Evolutionary conservation across 2,329 filamentous ascomycete species (phyloP).

Genomic region (Colletotrichum sidae): DNA sequence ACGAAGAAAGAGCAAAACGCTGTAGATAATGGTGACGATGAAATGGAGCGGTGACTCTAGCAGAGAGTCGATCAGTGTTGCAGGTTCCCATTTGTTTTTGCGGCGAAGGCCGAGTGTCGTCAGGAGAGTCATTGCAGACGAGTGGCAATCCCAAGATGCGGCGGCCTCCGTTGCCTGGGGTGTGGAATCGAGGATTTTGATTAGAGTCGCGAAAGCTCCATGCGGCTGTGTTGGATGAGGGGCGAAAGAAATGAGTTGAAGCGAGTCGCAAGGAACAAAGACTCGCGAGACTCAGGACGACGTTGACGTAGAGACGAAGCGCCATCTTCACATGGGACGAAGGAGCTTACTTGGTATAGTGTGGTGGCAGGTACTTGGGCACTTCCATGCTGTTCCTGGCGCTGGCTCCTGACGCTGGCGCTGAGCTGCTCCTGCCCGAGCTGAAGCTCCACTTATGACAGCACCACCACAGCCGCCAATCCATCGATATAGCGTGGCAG

Average conservation of each 20-base stretch:
- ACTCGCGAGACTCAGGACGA: no score
- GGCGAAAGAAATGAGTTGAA: constrained; percentile 2
- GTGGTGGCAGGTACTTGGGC: no score
- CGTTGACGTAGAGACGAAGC: constrained; percentile 8
- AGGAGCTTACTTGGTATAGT: constrained; percentile 7
- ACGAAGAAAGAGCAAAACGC: constrained; percentile 74
- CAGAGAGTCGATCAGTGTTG: constrained; percentile 70
- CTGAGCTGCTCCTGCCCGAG: constrained; percentile 21
- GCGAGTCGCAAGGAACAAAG: constrained; percentile 12
- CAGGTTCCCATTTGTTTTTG: constrained; percentile 58
- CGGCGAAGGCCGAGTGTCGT: constrained; percentile 60
- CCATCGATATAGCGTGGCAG: constrained; percentile 13
- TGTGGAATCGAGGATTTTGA: neutral
- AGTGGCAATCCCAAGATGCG: neutral
- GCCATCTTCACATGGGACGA: constrained; percentile 32
- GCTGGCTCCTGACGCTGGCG: neutral
- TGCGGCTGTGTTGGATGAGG: constrained; percentile 12
- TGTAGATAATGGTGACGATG: constrained; percentile 72
- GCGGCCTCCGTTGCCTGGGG: constrained; percentile 5
- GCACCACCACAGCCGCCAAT: constrained; percentile 14
- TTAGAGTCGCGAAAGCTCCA: constrained; percentile 22
- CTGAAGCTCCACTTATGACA: constrained; percentile 36
- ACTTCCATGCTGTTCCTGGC: no score
- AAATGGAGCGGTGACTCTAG: constrained; percentile 76
- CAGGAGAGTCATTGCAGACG: constrained; percentile 57